phyloP scores from a whole-genome alignment of 2,329 filamentous ascomycete species.

The Didymella exigua region DNA sequence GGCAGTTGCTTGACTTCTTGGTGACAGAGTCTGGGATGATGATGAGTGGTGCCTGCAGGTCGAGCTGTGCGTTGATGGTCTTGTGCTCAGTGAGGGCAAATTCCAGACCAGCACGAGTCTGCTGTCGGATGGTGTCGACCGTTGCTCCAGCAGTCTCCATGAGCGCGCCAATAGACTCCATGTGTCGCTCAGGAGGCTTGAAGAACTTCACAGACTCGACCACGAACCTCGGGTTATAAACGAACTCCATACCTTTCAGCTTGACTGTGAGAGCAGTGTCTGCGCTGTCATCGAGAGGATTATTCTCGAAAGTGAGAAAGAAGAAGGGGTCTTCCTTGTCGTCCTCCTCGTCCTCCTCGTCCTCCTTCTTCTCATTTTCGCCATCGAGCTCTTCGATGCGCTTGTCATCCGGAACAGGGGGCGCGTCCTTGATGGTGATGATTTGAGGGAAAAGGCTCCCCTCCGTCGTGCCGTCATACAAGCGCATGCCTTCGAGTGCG shows the following conservation, averaged over 20 bases:
- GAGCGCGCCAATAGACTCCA: slow-evolving; percentile 95
- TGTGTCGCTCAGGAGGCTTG: slow-evolving; percentile 91
- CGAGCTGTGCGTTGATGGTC: slow-evolving; percentile 93
- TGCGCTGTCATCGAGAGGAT: slow-evolving; percentile 89
- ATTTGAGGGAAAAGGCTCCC: slow-evolving; percentile 93
- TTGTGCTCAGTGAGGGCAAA: slow-evolving; percentile 98
- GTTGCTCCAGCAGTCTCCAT: slow-evolving; percentile 96
- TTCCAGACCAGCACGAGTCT: slow-evolving; percentile 92
- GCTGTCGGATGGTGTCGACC: slow-evolving; percentile 91
- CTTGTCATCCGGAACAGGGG: slow-evolving; percentile 59
- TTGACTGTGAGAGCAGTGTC: slow-evolving; percentile 91
- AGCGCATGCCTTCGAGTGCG: slow-evolving; percentile 86
- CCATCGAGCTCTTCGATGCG: slow-evolving; percentile 57
- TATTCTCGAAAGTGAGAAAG: slow-evolving; percentile 88
- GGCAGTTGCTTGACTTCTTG: slow-evolving; percentile 76
- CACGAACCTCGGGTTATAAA: slow-evolving; percentile 95
- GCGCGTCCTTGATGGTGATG: slow-evolving; percentile 89
- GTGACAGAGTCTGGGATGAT: slow-evolving; percentile 95
- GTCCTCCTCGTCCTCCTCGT: slow-evolving; percentile 51
- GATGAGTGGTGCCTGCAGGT: slow-evolving; percentile 93
- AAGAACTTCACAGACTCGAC: slow-evolving; percentile 94
- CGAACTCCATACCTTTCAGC: slow-evolving; percentile 92
- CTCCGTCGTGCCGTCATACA: slow-evolving; percentile 94
- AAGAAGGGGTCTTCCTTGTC: slow-evolving; percentile 81
- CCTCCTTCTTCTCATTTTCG: slow-evolving; percentile 52